Conservation (phyloP, 2,329 filamentous ascomycete genomes). For the Epicoccum nigrum region DNA sequence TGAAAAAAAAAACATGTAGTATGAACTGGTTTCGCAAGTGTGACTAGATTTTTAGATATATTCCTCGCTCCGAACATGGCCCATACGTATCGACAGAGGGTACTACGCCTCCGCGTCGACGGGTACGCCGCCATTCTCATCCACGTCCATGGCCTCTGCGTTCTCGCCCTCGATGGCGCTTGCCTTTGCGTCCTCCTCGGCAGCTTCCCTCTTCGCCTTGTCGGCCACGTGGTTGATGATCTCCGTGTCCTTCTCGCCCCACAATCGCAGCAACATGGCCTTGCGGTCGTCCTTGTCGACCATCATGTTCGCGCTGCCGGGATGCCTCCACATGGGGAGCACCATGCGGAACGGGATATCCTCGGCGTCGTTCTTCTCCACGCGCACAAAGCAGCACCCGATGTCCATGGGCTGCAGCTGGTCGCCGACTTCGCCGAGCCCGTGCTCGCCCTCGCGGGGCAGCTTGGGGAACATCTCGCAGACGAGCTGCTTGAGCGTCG, state of each 20-base stretch:
- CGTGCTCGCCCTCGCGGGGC: slow-evolving; percentile 72
- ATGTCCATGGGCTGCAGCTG: slow-evolving; percentile 78
- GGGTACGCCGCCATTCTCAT: slow-evolving; percentile 16
- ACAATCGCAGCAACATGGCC: slow-evolving; percentile 89
- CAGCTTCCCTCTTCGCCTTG: slow-evolving; percentile 33
- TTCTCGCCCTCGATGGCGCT: slow-evolving; percentile 25
- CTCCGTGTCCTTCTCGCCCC: slow-evolving; percentile 84
- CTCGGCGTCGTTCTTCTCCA: slow-evolving; percentile 75
- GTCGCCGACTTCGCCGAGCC: slow-evolving; percentile 86
- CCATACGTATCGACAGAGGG: too few relatives aligned
- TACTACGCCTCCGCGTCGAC: slow-evolving; percentile 10
- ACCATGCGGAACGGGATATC: slow-evolving; percentile 79
- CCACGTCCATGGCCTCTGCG: slow-evolving; percentile 18
- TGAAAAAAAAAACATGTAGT: too few relatives aligned
- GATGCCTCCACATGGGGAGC: slow-evolving; percentile 90
- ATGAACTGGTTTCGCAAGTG: too few relatives aligned
- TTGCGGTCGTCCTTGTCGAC: slow-evolving; percentile 93
- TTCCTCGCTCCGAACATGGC: too few relatives aligned
- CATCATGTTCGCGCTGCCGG: slow-evolving; percentile 94
- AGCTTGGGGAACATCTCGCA: slow-evolving; percentile 98
- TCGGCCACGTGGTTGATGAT: slow-evolving; percentile 56
- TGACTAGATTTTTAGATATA: too few relatives aligned
- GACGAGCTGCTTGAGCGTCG: slow-evolving; percentile 80
- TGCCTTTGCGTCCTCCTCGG: slow-evolving; percentile 15
- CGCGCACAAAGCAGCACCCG: slow-evolving; percentile 86